A percentile compares a stretch with the other conserved stretches of the same genome.
Conservation (phyloP, 1,284 basidiomycete genomes). For the Leccinum subrobustum region DNA sequence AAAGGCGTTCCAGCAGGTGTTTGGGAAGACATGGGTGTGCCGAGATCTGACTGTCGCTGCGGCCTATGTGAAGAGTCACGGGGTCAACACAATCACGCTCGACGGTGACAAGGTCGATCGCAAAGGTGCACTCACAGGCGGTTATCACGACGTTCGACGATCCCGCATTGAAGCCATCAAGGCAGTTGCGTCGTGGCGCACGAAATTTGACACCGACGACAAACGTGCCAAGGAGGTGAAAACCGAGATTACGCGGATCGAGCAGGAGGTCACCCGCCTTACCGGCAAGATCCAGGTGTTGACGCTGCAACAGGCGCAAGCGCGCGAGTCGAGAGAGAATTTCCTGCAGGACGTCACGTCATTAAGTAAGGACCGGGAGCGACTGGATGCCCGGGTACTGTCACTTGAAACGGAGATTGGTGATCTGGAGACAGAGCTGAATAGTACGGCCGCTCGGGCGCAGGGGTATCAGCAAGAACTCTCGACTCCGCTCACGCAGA, state of each 20-base stretch:
- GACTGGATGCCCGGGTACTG: slow-evolving; percentile 58
- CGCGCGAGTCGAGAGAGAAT: slow-evolving; percentile 66
- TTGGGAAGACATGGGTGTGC: slow-evolving; percentile 96
- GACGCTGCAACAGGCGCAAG: slow-evolving; percentile 70
- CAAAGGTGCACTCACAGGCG: slow-evolving; percentile 94
- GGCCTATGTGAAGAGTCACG: slow-evolving; percentile 92
- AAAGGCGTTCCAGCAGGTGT: slow-evolving; percentile 97
- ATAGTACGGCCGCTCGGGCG: slow-evolving; percentile 55
- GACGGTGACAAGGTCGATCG: slow-evolving; percentile 98
- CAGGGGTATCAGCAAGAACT: slow-evolving; percentile 74
- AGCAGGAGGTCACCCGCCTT: slow-evolving; percentile 85
- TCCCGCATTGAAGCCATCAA: slow-evolving; percentile 90
- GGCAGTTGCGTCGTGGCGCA: slow-evolving; percentile 74
- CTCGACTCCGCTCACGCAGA: slow-evolving; percentile 71
- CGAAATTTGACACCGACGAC: slow-evolving; percentile 68
- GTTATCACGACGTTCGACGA: slow-evolving; percentile 90
- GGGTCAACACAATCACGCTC: slow-evolving; percentile 95
- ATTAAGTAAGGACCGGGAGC: slow-evolving; percentile 72
- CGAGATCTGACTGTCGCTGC: slow-evolving; percentile 90
- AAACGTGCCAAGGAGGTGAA: slow-evolving; percentile 75
- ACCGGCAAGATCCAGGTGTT: slow-evolving; percentile 76
- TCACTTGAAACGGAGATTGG: slow-evolving; percentile 69
- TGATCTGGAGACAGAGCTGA: slow-evolving; percentile 73
- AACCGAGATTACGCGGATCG: slow-evolving; percentile 63
- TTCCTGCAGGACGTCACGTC: slow-evolving; percentile 63